phyloP scores from a whole-genome alignment of 768 basidiomycete genomes.

The Tylopilus plumbeoviolaceoides region DNA sequence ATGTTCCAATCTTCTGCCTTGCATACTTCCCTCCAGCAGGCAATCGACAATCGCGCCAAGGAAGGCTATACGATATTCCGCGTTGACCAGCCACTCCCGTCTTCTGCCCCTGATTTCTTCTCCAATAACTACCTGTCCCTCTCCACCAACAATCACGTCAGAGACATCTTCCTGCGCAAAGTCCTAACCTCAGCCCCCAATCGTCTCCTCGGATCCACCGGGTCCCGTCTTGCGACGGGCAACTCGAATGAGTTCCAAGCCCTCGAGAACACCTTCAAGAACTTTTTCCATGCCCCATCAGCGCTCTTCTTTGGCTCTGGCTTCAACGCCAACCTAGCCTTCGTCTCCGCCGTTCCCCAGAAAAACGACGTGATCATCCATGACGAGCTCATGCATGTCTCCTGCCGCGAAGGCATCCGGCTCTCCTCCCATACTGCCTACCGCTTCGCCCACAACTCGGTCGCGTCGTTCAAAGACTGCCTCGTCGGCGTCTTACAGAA shows the following conservation, averaged over 20 bases:
- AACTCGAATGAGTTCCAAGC: constrained; percentile 28
- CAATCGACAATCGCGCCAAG: no score
- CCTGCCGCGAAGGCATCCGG: constrained; percentile 48
- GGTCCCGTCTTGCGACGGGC: no score
- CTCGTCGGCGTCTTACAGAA: constrained; percentile 27
- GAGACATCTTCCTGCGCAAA: no score
- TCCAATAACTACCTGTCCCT: no score
- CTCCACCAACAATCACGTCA: no score
- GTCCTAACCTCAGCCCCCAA: neutral
- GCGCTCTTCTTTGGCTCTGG: no score
- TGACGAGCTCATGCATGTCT: constrained; percentile 52
- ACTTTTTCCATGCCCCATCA: constrained; percentile 5
- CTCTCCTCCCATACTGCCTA: constrained; percentile 28
- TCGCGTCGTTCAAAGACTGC: constrained; percentile 27
- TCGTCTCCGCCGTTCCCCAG: constrained; percentile 45
- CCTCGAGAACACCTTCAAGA: constrained; percentile 7
- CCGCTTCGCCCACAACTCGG: constrained; percentile 46
- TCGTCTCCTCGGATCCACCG: constrained; percentile 14
- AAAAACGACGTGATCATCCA: constrained; percentile 45
- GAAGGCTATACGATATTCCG: no score
- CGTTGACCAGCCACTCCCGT: no score
- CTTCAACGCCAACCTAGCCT: constrained; percentile 49
- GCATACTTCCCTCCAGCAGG: no score
- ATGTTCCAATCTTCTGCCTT: no score
- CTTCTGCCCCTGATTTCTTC: no score